phyloP scores from a whole-genome alignment of 345 rosid genomes.

The Toxicodendron radicans region DNA sequence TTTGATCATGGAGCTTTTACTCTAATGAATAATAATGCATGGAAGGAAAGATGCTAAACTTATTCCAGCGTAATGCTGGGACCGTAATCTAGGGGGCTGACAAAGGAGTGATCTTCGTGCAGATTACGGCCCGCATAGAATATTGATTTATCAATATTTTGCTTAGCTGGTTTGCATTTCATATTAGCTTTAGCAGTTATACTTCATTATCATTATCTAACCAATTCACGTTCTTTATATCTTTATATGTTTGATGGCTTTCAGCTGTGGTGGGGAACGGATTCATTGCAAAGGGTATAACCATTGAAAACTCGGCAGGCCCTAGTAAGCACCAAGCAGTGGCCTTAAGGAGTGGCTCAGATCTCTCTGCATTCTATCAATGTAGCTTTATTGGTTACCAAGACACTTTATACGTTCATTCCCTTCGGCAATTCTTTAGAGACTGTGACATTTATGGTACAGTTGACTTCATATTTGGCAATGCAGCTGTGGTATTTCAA shows the following conservation, averaged over 20 bases:
- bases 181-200: not conserved
- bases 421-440: constrained; percentile 69
- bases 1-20: no score
- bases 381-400: constrained; percentile 79
- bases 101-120: no score
- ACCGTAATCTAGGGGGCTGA: no score
- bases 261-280: constrained; percentile 66
- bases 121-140: no score
- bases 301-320: constrained; percentile 77
- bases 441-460: constrained; percentile 81
- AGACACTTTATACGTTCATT: constrained; percentile 75
- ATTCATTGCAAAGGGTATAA: constrained; percentile 79
- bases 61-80: no score
- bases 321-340: constrained; percentile 87
- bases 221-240: not conserved
- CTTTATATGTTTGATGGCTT: not conserved
- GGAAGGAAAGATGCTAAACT: no score
- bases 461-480: constrained; percentile 68
- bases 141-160: no score
- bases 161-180: not conserved
- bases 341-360: constrained; percentile 67
- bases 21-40: no score
- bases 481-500: constrained; percentile 73
- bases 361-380: constrained; percentile 65
- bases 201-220: not conserved